Conservation (phyloP, 352 stramenopile genomes). For the Globisporangium apiculatum region DNA sequence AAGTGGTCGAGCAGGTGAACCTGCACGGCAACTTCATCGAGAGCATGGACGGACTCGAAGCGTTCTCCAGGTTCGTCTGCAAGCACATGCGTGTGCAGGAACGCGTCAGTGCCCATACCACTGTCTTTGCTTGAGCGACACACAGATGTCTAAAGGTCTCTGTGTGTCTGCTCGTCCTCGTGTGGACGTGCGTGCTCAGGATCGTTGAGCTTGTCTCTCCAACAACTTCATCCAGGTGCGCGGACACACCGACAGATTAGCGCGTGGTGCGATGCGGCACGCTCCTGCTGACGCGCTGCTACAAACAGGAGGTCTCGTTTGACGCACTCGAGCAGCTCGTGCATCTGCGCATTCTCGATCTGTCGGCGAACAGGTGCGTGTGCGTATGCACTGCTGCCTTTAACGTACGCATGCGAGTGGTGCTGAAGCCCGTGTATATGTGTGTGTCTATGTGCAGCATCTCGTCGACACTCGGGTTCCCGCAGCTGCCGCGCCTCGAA, state of each 20-base stretch:
- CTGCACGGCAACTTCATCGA: slow-evolving; percentile 66
- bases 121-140: too few species aligned
- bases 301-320: slow-evolving; percentile 42
- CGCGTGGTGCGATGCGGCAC: background rate
- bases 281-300: slow-evolving; percentile 1
- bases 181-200: slow-evolving; percentile 7
- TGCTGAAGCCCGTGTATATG: slow-evolving; percentile 48
- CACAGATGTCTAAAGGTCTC: background rate
- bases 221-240: slow-evolving; percentile 68
- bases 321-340: slow-evolving; percentile 50
- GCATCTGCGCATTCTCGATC: slow-evolving; percentile 60
- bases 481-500: slow-evolving; percentile 49
- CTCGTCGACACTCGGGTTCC: slow-evolving; percentile 44
- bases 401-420: too few species aligned
- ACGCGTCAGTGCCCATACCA: too few species aligned
- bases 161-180: background rate
- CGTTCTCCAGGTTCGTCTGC: slow-evolving; percentile 32
- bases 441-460: slow-evolving; percentile 29
- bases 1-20: slow-evolving; percentile 65
- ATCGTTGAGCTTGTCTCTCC: slow-evolving; percentile 75
- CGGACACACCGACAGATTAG: background rate
- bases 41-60: slow-evolving; percentile 57
- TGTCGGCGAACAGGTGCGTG: slow-evolving; percentile 64
- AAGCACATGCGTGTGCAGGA: too few species aligned
- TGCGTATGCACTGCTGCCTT: background rate